phyloP scores from a whole-genome alignment of 1,284 basidiomycete genomes.

The Entoloma clypeatum region DNA sequence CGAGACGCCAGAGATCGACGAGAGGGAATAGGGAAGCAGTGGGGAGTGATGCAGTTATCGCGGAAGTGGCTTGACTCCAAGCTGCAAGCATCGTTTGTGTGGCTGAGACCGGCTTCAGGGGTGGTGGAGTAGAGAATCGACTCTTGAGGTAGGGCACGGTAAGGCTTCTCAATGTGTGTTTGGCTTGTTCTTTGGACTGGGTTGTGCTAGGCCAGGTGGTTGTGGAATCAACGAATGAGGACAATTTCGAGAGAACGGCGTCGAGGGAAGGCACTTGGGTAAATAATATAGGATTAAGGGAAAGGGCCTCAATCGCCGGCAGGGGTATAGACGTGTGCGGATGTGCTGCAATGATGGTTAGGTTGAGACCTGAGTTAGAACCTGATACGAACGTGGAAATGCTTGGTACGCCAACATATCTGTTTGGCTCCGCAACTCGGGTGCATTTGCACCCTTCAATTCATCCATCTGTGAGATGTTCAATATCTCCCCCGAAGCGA shows the following conservation, averaged over 20 bases:
- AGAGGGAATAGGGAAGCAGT: slow-evolving; percentile 72
- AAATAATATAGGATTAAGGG: slow-evolving; percentile 75
- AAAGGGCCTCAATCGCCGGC: slow-evolving; percentile 59
- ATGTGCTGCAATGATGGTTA: slow-evolving; percentile 52
- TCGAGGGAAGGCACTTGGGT: slow-evolving; percentile 67
- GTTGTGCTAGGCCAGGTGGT: slow-evolving; percentile 30
- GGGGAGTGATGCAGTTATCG: slow-evolving; percentile 47
- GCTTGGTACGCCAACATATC: slow-evolving; percentile 71
- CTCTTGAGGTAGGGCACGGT: slow-evolving; percentile 69
- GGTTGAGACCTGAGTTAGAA: neutral
- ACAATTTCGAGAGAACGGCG: slow-evolving; percentile 60
- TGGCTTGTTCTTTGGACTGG: slow-evolving; percentile 39
- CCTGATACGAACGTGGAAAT: slow-evolving; percentile 64
- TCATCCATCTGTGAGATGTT: slow-evolving; percentile 52
- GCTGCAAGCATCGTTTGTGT: slow-evolving; percentile 32
- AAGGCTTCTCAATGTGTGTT: slow-evolving; percentile 43
- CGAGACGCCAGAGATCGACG: slow-evolving; percentile 81
- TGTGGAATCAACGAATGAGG: slow-evolving; percentile 54
- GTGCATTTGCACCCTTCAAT: slow-evolving; percentile 68
- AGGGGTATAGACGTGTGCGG: slow-evolving; percentile 65
- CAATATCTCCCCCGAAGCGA: neutral
- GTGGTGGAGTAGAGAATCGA: slow-evolving; percentile 32
- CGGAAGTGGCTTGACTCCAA: slow-evolving; percentile 48
- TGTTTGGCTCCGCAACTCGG: slow-evolving; percentile 65
- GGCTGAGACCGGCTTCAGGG: slow-evolving; percentile 28